These are phyloP conservation scores for Exidia glandulosa DNA, from an alignment of 768 basidiomycete species.

Conservation along the genomic window DNA sequence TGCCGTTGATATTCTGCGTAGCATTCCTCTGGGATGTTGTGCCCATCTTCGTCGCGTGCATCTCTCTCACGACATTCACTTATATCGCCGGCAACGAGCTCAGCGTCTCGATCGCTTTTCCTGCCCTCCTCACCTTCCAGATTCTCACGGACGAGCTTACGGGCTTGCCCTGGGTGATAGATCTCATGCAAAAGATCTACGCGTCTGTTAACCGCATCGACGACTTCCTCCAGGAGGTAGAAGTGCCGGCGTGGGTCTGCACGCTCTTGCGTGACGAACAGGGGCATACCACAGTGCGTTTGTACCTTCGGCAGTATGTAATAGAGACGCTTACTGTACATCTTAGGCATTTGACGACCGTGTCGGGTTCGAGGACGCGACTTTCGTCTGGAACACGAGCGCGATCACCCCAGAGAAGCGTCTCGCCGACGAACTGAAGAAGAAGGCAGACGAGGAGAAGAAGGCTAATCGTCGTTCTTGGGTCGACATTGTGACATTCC, in stretches of 20 bases:
- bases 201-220: slow-evolving; percentile 57
- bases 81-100: not conserved
- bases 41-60: not conserved
- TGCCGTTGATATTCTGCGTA: not conserved
- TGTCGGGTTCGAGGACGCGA: not conserved
- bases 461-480: not conserved
- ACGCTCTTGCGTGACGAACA: slow-evolving; percentile 31
- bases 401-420: not conserved
- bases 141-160: not conserved
- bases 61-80: not conserved
- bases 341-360: not conserved
- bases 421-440: not conserved
- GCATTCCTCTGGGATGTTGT: not conserved
- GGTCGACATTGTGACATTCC: not conserved
- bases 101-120: not conserved
- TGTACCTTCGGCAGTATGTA: not conserved
- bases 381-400: not conserved
- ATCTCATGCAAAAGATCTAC: not conserved
- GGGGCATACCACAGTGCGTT: not conserved
- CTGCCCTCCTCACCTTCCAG: not conserved
- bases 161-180: not conserved
- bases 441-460: not conserved
- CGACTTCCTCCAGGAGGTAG: slow-evolving; percentile 56
- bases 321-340: not conserved
- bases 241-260: slow-evolving; percentile 71